A percentile compares a stretch with the other conserved stretches of the same genome.
phyloP scores from a whole-genome alignment of 225 moss, liverwort and hornwort species.

The Neckera pumila region DNA sequence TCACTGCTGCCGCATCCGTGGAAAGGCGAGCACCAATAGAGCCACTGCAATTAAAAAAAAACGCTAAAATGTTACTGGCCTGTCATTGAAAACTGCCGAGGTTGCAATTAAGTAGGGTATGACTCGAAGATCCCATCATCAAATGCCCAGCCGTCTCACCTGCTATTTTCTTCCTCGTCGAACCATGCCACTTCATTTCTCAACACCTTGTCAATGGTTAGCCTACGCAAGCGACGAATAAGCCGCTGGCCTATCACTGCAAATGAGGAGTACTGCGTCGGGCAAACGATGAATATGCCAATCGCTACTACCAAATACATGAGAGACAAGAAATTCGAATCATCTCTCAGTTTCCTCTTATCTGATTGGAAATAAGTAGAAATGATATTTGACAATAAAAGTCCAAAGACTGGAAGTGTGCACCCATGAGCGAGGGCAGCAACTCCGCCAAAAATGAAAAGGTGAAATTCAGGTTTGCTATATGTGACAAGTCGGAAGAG shows the following conservation, averaged over 20 bases:
- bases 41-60: constrained; percentile 40
- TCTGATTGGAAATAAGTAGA: constrained; percentile 42
- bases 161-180: constrained; percentile 60
- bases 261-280: constrained; percentile 23
- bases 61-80: too few relatives aligned
- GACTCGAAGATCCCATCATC: background rate
- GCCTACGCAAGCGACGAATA: constrained; percentile 60
- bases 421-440: constrained; percentile 37
- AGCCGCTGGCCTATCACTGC: constrained; percentile 54
- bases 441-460: constrained; percentile 38
- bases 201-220: constrained; percentile 64
- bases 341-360: constrained; percentile 29
- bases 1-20: constrained; percentile 75
- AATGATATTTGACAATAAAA: constrained; percentile 59
- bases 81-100: background rate
- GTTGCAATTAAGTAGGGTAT: background rate
- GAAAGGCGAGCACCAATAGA: constrained; percentile 81
- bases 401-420: constrained; percentile 54
- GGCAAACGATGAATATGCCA: constrained; percentile 15
- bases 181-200: constrained; percentile 86
- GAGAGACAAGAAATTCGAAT: constrained; percentile 68
- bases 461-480: constrained; percentile 42
- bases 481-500: constrained; percentile 48
- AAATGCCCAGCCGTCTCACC: constrained; percentile 28
- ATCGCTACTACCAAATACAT: constrained; percentile 64